These are phyloP conservation scores for Fonsecaea nubica DNA, from an alignment of 2,329 filamentous ascomycete species.

Conservation along the genomic window DNA sequence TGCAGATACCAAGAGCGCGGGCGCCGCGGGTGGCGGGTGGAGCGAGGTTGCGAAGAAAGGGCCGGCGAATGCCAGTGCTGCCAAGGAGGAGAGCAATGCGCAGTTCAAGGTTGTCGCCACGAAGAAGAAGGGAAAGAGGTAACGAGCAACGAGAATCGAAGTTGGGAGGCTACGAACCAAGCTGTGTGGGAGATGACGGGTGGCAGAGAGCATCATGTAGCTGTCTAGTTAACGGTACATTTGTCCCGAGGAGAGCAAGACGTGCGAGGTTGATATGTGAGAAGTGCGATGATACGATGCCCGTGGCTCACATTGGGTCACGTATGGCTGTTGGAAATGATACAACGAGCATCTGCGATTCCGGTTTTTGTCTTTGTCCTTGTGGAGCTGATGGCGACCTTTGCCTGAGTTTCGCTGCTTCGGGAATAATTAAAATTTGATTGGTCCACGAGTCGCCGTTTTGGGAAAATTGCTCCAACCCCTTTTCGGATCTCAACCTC, in stretches of 20 bases:
- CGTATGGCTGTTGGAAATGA: not conserved
- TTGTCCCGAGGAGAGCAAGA: not conserved
- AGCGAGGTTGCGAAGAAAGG: conserved; percentile 98
- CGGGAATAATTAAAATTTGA: no score
- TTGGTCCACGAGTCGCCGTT: no score
- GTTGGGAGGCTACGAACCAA: not conserved
- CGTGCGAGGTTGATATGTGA: not conserved
- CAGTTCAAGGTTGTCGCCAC: conserved; percentile 87
- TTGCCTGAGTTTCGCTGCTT: not conserved
- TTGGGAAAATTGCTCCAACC: not conserved
- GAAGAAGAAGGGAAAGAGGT: conserved; percentile 85
- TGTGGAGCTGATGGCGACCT: not conserved
- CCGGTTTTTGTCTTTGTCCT: not conserved
- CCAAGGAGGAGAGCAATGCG: conserved; percentile 55
- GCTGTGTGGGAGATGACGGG: not conserved
- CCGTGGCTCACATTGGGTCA: not conserved
- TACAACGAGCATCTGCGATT: not conserved
- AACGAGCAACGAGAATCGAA: not conserved
- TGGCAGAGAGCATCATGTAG: not conserved
- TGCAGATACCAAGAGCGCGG: conserved; percentile 55
- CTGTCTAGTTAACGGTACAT: not conserved
- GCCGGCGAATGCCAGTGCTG: conserved; percentile 49
- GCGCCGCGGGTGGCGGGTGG: conserved; percentile 75
- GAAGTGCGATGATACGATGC: not conserved
- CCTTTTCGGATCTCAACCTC: not conserved